These are phyloP conservation scores for Yamadazyma sp. DNA, from an alignment of 1,139 yeast genomes.

Conservation along the genomic window DNA sequence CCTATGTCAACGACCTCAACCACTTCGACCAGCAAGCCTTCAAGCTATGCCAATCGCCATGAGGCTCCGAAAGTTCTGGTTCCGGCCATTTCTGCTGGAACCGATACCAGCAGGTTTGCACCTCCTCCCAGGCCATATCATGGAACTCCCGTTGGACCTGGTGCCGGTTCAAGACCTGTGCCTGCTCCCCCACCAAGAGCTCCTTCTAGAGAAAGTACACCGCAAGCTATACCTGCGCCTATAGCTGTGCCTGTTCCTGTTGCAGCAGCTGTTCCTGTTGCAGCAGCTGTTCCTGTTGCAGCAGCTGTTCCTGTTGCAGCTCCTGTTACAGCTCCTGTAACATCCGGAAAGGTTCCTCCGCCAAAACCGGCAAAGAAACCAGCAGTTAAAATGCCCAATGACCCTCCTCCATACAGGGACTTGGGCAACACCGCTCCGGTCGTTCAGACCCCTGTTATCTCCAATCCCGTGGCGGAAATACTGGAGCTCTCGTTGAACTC, in stretches of 20 bases:
- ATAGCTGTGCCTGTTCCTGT: neutral
- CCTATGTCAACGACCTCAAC: conserved; percentile 3
- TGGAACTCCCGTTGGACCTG: conserved; percentile 9
- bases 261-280: too few relatives aligned
- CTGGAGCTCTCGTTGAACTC: conserved; percentile 1
- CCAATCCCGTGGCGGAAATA: conserved; percentile 1
- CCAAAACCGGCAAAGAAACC: conserved; percentile 41
- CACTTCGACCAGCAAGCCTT: conserved; percentile 5
- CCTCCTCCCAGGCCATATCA: conserved; percentile 20
- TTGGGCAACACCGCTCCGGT: neutral
- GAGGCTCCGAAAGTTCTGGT: conserved; percentile 6
- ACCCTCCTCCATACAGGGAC: conserved; percentile 29
- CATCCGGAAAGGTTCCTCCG: conserved; percentile 31
- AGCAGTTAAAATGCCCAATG: conserved; percentile 14
- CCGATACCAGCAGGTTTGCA: conserved; percentile 13
- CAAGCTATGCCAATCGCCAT: conserved; percentile 9
- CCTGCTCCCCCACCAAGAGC: conserved; percentile 16
- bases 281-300: neutral
- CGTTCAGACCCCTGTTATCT: neutral
- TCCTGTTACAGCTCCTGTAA: neutral
- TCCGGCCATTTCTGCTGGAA: conserved; percentile 15
- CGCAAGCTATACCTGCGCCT: neutral
- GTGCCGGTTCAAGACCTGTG: conserved; percentile 3
- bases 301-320: neutral
- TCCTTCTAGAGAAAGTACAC: conserved; percentile 10